A percentile compares a stretch with the other conserved stretches of the same genome.
phyloP scores from a whole-genome alignment of 345 rosid genomes.

The Melaleuca quinquenervia region DNA sequence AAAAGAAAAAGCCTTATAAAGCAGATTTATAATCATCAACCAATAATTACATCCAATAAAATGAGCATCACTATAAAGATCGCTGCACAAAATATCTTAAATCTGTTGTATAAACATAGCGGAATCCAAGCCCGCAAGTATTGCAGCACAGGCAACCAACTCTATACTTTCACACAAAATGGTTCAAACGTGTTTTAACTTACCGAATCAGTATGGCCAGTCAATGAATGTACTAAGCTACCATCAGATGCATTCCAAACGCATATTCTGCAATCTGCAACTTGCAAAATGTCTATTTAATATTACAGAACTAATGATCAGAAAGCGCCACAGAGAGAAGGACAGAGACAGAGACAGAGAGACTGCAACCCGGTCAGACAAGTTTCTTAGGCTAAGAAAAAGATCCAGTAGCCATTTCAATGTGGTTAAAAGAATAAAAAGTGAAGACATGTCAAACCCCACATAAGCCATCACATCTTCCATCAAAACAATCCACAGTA shows the following conservation, averaged over 20 bases:
- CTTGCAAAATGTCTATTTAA: not conserved
- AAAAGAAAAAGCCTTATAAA: not conserved
- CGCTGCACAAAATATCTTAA: not conserved
- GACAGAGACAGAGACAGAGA: not conserved
- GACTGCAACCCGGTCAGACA: not conserved
- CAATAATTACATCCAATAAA: not conserved
- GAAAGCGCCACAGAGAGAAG: not conserved
- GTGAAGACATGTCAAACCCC: not conserved
- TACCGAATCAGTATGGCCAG: conserved; percentile 94
- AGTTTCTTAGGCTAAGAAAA: not conserved
- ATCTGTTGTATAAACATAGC: not conserved
- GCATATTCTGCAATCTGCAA: conserved; percentile 93
- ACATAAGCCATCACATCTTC: not conserved
- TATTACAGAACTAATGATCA: not conserved
- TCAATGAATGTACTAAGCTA: conserved; percentile 87
- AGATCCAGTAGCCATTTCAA: not conserved
- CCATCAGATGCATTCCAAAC: conserved; percentile 99
- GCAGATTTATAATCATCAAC: not conserved
- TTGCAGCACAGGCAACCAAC: not conserved
- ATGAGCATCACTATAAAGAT: not conserved
- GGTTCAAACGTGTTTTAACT: conserved; percentile 19
- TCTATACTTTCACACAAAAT: not conserved
- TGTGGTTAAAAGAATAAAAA: not conserved
- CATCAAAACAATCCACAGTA: not conserved
- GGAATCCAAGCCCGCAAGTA: not conserved